Base-by-base conservation (phyloP, 106 monocot species). In the Phalaenopsis aphrodite region DNA sequence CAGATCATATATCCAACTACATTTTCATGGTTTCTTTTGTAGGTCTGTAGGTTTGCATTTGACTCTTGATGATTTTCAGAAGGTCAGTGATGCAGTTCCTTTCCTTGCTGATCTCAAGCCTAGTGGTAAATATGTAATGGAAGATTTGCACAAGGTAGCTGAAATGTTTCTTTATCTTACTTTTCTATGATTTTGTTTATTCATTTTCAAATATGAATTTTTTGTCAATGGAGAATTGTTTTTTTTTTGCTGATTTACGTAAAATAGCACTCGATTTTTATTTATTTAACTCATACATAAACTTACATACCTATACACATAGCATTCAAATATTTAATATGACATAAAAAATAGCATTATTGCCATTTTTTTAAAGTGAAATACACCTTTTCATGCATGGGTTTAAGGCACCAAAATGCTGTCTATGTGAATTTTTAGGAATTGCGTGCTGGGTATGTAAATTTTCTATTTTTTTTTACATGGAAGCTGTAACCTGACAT, bases 51-150 rank as follows among this genome's bases (percentile, higher is more conserved):
- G 95, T 55, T 81, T 99, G 79, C 41, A 87, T 18, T 88, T 99
- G 79, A 91, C 93, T 75, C 88, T 99, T 42, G 93, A 99, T 90
- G 99, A 99, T 85, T 93, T 99, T 75, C 99, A 99, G 88, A 95
- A 91, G 80, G 84, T 99, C 57, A 99, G 99, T 79, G 93, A 95
- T 72, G 21, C 87, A 56, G 87, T 90, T 36, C 99, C 99, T 81
- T 88, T 99, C 72, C 95, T 99, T 87, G 95, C 99, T 14, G 99
- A 99, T 90, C 91, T 95, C 39, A 99, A 95, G 88, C 99, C 99
- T 49, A 99, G 99, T 87, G 95, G 99, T 75, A 99, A 99, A 83
- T 99, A 91, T 95, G 95, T 99, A 18, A 99, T 99, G 99, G 99
- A 99, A 85, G 99, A 99, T 85, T 65, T 99, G 81, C 99, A 99